Evolutionary conservation across 805 yeast genomes (phyloP), one percentile per base, ranked within the genome.

Genomic region (Hanseniaspora opuntiae): DNA sequence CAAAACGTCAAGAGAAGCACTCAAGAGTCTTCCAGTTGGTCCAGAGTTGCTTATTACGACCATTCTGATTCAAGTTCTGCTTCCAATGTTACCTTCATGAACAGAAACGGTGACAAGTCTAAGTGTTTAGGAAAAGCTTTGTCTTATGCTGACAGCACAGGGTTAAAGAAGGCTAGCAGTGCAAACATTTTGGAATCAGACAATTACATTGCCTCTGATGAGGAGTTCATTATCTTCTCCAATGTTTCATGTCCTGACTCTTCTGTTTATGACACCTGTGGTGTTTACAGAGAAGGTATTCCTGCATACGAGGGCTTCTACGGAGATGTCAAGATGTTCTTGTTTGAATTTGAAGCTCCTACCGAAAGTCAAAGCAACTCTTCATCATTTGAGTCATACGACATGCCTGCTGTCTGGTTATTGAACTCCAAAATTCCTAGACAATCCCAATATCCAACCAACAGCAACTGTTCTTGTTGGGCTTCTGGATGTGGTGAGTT

Each of bases 401-500:
- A 84, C 64, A 68, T 82, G 79, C 86, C 89, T 10, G 88, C 86
- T 20, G 82, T 82, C 59, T 83, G 89, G 89, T 69, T 83, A 56
- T 69, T 83, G 61, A 82, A 83, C 59, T 82, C 86, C 32, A 74
- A 78, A 59, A 81, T 83, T 55, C 83, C 87, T 58, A 75, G 89
- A 71, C 82, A 88, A 19, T 69, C 88, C 3, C 88, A 83, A 66
- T 83, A 82, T 63, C 79, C 68, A 44, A 56, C 68, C 5, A 78
- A 77, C 58, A 68, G 70, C 37, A 78, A 77, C 62, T 83, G 88
- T 65, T 81, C 87, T 7, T 80, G 87, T 61, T 83, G 89, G 89
- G 71, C 75, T 45, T 74, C 82, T 30, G 90, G 89, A 11, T 81
- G 88, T 67, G 88, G 89, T 64, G 88, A 83, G 66, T 81, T 78